Conservation (phyloP, 768 basidiomycete species). For the Suillus plorans region DNA sequence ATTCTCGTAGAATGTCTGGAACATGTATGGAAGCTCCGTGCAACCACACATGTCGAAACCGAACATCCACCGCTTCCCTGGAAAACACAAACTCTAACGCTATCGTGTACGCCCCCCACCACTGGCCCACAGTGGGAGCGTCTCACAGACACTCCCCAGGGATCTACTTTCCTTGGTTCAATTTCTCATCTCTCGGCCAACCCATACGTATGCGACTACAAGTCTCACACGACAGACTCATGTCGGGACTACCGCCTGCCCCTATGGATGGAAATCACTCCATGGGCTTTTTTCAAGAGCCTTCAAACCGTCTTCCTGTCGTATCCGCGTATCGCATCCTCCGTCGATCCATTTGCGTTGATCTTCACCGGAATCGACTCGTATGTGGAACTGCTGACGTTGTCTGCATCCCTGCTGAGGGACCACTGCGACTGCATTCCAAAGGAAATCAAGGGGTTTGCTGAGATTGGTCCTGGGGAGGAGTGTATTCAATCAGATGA, state of each 20-base stretch:
- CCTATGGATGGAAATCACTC: constrained; percentile 23
- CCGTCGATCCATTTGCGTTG: neutral
- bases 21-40: constrained; percentile 3
- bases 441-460: neutral
- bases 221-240: neutral
- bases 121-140: constrained; percentile 27
- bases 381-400: neutral
- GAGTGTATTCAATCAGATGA: neutral
- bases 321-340: neutral
- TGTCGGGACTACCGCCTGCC: constrained; percentile 1
- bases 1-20: constrained; percentile 36
- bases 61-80: constrained; percentile 28
- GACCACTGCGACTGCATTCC: neutral
- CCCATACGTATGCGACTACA: neutral
- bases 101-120: constrained; percentile 35
- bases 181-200: constrained; percentile 29
- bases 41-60: neutral
- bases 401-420: neutral
- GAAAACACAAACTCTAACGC: constrained; percentile 23
- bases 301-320: constrained; percentile 15
- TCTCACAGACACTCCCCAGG: constrained; percentile 30
- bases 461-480: neutral
- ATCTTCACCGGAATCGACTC: neutral
- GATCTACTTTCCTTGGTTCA: constrained; percentile 34
- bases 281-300: constrained; percentile 31